Evolutionary conservation across 139 green algal genomes (phyloP).

Genomic region (Chlorella sp.): DNA sequence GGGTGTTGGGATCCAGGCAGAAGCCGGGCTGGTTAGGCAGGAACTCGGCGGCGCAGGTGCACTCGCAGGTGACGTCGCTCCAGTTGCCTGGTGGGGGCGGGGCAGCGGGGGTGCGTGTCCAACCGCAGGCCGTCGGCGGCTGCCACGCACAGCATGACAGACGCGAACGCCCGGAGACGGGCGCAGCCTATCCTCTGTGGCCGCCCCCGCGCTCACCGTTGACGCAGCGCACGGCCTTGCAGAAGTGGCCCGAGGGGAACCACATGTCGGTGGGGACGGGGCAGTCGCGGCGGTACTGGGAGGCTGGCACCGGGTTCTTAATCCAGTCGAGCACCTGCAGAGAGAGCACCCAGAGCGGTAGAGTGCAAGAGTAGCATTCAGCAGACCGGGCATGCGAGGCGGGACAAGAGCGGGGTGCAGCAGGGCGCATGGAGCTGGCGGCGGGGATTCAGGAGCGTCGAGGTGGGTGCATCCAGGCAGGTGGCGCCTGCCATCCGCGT

Average conservation of each 20-base stretch:
- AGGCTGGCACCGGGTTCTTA: conserved; percentile 25
- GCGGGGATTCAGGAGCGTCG: too few species aligned
- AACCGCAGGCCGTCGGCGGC: too few species aligned
- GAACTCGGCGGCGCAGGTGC: conserved; percentile 16
- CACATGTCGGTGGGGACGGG: conserved; percentile 24
- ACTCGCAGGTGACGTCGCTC: conserved; percentile 16
- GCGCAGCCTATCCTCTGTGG: not conserved
- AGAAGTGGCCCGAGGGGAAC: conserved; percentile 18
- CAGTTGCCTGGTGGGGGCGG: conserved; percentile 19
- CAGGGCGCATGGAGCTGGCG: too few species aligned
- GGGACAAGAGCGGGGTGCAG: not conserved
- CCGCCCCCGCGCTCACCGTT: conserved; percentile 2
- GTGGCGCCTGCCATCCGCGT: too few species aligned
- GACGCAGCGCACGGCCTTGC: conserved; percentile 8
- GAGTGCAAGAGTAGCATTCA: too few species aligned
- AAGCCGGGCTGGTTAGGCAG: conserved; percentile 6
- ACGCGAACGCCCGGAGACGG: too few species aligned
- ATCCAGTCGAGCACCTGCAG: conserved; percentile 38
- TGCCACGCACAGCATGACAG: too few species aligned
- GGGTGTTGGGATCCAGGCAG: conserved; percentile 11
- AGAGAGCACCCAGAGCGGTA: not conserved
- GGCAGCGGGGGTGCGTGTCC: too few species aligned
- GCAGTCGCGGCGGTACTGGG: conserved; percentile 20
- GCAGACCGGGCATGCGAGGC: too few species aligned
- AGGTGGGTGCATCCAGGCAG: too few species aligned